Evolutionary conservation across 345 rosid genomes (phyloP).

Genomic region (Salix purpurea): DNA sequence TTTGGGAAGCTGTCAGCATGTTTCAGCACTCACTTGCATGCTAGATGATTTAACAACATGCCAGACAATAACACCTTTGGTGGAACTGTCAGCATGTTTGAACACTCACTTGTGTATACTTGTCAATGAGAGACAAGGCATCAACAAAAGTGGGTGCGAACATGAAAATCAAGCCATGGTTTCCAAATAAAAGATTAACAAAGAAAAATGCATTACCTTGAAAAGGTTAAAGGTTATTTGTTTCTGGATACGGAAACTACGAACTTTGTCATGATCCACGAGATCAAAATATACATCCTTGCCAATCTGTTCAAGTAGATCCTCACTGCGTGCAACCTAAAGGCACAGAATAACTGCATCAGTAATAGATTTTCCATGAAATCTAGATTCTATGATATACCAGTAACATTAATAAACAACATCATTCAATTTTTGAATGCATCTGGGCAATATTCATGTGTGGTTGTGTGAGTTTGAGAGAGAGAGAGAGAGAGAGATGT

Average conservation of each 20-base stretch:
- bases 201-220: constrained; percentile 47
- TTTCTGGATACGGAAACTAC: constrained; percentile 81
- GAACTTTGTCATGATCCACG: constrained; percentile 80
- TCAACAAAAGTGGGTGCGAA: neutral
- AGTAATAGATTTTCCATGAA: neutral
- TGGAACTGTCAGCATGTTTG: neutral
- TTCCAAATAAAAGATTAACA: neutral
- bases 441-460: neutral
- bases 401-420: neutral
- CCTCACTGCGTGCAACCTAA: constrained; percentile 45
- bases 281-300: constrained; percentile 21
- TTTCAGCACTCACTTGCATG: neutral
- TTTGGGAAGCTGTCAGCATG: neutral
- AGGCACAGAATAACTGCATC: constrained; percentile 1
- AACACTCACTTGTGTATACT: neutral
- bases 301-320: constrained; percentile 57
- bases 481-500: neutral
- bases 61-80: neutral
- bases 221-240: constrained; percentile 69
- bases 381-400: neutral
- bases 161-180: neutral
- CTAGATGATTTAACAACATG: neutral
- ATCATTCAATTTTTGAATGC: neutral
- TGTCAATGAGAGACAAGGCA: neutral
- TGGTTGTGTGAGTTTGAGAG: neutral